Conservation (phyloP, 2,329 filamentous ascomycete genomes). For the Colletotrichum truncatum region DNA sequence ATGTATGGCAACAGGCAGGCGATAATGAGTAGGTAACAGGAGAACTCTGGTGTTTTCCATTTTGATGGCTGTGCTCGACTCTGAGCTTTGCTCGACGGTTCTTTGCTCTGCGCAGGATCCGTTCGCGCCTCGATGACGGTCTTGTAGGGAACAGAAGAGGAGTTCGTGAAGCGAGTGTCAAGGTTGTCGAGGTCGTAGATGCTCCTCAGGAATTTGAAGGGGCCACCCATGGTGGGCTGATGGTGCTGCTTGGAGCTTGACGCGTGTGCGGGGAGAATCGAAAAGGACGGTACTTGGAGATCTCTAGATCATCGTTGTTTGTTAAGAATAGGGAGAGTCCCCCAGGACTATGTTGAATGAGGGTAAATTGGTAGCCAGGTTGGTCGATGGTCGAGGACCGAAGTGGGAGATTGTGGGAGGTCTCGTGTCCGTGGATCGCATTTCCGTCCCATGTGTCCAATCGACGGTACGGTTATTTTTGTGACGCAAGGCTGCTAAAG, state of each 20-base stretch:
- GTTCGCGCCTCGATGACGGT: conserved; percentile 60
- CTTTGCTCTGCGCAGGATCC: conserved; percentile 45
- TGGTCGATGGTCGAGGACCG: background rate
- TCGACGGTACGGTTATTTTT: conserved; percentile 13
- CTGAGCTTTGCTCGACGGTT: conserved; percentile 52
- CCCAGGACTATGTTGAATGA: background rate
- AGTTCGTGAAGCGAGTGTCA: conserved; percentile 71
- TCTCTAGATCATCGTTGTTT: conserved; percentile 12
- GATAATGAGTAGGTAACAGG: conserved; percentile 79
- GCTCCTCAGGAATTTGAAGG: conserved; percentile 52
- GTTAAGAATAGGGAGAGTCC: background rate
- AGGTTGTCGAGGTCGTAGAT: conserved; percentile 74
- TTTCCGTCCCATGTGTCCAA: conserved; percentile 24
- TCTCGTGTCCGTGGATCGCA: conserved; percentile 27
- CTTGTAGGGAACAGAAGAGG: conserved; percentile 74
- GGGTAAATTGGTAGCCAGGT: background rate
- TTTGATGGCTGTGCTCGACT: conserved; percentile 67
- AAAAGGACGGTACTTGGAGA: background rate
- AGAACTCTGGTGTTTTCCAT: conserved; percentile 91
- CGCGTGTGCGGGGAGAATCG: background rate
- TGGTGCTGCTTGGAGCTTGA: conserved; percentile 7
- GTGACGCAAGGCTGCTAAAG: conserved; percentile 15
- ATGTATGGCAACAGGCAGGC: conserved; percentile 77
- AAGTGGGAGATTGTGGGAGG: conserved; percentile 4
- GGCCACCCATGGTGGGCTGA: conserved; percentile 47